Base-by-base conservation (phyloP, 192 early-diverging fungal genomes). In the Irineochytrium annulatum region DNA sequence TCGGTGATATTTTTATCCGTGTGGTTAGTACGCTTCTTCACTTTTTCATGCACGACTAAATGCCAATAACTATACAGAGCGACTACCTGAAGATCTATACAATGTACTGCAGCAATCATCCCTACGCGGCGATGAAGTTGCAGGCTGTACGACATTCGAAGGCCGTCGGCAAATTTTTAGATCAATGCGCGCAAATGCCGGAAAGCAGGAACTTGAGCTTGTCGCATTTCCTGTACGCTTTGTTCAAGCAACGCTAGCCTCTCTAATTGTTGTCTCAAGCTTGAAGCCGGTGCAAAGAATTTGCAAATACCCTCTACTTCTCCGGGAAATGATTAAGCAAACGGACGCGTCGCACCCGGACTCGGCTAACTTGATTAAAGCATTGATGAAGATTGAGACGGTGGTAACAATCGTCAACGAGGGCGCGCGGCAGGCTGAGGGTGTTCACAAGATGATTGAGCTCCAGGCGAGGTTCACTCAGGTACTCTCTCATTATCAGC, bases 51-150 rank as follows among this genome's bases (percentile, higher is more conserved):
- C 5, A 14, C 60, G 19, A 13, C 5, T 45, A 68, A 69, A 49
- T 31, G 35, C 26, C 27, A 24, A 48, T 39, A 19, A 59, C 44
- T 3, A 30, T 17, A 29, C 45, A 77, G 75, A 77, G 71, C 27
- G 76, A 83, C 55, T 81, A 80, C 37, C 60, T 83, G 22, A 83
- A 81, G 59, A 81, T 83, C 70, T 83, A 83, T 61, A 81, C 77
- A 19, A 77, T 83, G 81, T 83, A 83, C 62, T 83, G 81, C 74
- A 71, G 74, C 52, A 83, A 83, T 49, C 79, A 83, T 61, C 81
- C 81, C 11, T 74, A 74, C 54, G 81, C 81, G n/a, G 41, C 78
- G 45, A 76, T 81, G 69, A 81, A 81, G 34, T 68, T 81, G 34
- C 78, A 83, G 58, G 43, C 60, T 0, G 62, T 78, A 22, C 63